These are phyloP conservation scores for Penicillium desertorum DNA, from an alignment of 495 filamentous ascomycete species.

Conservation along the genomic window DNA sequence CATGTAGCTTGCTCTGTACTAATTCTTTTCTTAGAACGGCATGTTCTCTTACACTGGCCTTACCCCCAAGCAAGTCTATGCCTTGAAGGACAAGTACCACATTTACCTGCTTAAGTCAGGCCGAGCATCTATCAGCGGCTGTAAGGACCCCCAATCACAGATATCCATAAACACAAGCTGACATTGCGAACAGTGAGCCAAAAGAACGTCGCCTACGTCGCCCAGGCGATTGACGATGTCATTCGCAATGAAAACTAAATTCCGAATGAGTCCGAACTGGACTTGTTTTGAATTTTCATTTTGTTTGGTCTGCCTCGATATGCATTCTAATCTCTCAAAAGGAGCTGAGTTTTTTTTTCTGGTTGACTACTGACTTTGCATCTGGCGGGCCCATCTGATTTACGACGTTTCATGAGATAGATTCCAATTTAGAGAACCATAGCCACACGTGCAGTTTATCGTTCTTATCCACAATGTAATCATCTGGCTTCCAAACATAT, in stretches of 20 bases:
- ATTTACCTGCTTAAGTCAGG: conserved; percentile 51
- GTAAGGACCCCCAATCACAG: conserved; percentile 29
- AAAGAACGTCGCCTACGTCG: conserved; percentile 51
- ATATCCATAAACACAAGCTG: conserved; percentile 1
- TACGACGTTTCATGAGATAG: conserved; percentile 34
- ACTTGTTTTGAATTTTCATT: conserved; percentile 2
- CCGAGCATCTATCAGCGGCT: conserved; percentile 49
- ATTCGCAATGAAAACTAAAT: conserved; percentile 44
- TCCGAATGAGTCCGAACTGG: not conserved
- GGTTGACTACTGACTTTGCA: conserved; percentile 13
- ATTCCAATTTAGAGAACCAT: conserved; percentile 21
- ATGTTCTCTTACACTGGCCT: conserved; percentile 56
- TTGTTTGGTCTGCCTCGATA: conserved; percentile 1
- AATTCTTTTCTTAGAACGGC: conserved; percentile 40
- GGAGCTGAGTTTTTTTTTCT: not conserved
- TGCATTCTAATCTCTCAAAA: conserved; percentile 8
- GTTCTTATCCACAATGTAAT: not conserved
- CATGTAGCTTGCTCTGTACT: conserved; percentile 5
- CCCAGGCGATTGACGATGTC: conserved; percentile 47
- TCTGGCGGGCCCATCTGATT: conserved; percentile 18
- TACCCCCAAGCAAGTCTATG: conserved; percentile 44
- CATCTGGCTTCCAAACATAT: not conserved
- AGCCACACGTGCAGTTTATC: not conserved
- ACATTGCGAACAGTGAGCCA: conserved; percentile 48
- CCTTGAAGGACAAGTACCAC: conserved; percentile 50